These are phyloP conservation scores for Tulasnella sp. DNA, from an alignment of 768 basidiomycete species.

Conservation along the genomic window DNA sequence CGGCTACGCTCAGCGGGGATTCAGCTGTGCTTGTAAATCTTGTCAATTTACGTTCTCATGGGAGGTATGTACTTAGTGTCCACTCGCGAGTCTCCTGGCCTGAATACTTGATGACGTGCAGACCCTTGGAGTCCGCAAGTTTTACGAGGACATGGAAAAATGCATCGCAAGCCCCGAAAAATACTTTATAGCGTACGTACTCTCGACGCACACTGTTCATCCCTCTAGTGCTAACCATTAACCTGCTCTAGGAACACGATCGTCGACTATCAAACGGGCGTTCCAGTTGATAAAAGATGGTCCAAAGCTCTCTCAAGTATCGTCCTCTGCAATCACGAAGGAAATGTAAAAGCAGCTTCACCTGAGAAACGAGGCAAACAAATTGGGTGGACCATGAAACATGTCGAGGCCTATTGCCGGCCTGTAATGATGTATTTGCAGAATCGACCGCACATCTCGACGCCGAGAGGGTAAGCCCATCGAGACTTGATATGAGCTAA, in stretches of 20 bases:
- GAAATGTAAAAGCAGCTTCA: not conserved
- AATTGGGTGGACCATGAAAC: slow-evolving; percentile 1
- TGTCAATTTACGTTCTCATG: not conserved
- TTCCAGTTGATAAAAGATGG: not conserved
- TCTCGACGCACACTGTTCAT: not conserved
- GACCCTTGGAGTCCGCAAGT: too few species aligned
- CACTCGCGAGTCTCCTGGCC: too few species aligned
- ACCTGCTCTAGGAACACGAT: not conserved
- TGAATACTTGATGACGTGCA: too few species aligned
- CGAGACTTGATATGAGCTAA: too few species aligned
- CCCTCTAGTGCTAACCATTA: too few species aligned
- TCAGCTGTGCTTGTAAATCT: not conserved
- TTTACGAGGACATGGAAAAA: slow-evolving; percentile 29
- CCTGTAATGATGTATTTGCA: not conserved
- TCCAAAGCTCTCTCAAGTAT: not conserved
- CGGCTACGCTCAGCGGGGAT: slow-evolving; percentile 5
- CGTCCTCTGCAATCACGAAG: not conserved
- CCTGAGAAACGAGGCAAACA: not conserved
- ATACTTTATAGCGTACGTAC: not conserved
- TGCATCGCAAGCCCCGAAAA: not conserved
- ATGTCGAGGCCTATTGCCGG: not conserved
- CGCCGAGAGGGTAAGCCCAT: not conserved
- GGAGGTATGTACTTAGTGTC: slow-evolving; percentile 21
- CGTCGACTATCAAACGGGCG: slow-evolving; percentile 7
- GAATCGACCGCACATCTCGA: not conserved